Evolutionary conservation across 2,329 filamentous ascomycete species (phyloP).

Genomic region (Sclerotiophoma versabilis): DNA sequence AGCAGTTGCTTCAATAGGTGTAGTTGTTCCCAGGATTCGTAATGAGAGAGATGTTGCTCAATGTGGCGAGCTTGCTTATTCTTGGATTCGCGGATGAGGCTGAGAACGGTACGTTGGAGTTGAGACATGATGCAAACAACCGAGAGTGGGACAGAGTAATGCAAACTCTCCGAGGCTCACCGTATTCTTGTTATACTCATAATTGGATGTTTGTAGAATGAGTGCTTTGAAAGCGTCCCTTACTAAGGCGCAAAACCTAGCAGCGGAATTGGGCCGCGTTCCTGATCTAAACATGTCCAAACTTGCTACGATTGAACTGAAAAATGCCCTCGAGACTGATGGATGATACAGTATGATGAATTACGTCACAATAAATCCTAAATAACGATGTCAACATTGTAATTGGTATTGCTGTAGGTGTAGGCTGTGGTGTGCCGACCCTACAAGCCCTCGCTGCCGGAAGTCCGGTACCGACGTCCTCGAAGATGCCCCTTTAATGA

Average conservation of each 20-base stretch:
- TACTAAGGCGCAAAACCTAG: constrained; percentile 3
- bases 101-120: constrained; percentile 13
- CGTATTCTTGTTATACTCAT: not conserved
- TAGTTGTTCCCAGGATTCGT: constrained; percentile 23
- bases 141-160: not conserved
- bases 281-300: not conserved
- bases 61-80: constrained; percentile 18
- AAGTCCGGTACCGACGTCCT: too few relatives aligned
- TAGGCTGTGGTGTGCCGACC: too few relatives aligned
- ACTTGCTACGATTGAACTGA: not conserved
- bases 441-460: too few relatives aligned
- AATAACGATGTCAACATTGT: too few relatives aligned
- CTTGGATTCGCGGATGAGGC: constrained; percentile 22
- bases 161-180: not conserved
- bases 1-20: constrained; percentile 34
- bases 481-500: too few relatives aligned
- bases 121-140: constrained; percentile 9
- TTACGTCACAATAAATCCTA: too few relatives aligned
- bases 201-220: not conserved
- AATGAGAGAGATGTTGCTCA: constrained; percentile 17
- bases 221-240: constrained; percentile 4
- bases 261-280: constrained; percentile 10
- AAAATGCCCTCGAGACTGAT: not conserved
- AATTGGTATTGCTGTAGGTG: too few relatives aligned
- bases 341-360: not conserved